Evolutionary conservation across 106 monocot genomes (phyloP).

Genomic region (Dendrobium officinale): DNA sequence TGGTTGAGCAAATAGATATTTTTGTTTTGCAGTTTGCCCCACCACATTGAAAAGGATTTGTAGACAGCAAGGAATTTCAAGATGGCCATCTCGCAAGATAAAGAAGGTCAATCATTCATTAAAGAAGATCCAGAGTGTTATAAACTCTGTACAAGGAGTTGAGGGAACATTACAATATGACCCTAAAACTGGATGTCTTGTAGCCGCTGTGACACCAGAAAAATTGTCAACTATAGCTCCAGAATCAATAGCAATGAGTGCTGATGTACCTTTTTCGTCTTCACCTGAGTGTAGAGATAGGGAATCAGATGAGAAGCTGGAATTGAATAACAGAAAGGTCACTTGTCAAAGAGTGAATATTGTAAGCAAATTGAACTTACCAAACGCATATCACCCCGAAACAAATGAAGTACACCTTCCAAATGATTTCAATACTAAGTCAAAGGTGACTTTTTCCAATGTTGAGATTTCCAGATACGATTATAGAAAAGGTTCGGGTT

Average conservation of each 20-base stretch:
- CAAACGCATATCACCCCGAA: background rate
- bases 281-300: background rate
- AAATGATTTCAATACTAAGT: background rate
- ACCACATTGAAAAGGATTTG: constrained; percentile 95
- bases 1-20: background rate
- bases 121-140: constrained; percentile 80
- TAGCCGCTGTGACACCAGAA: constrained; percentile 42
- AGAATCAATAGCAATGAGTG: too few species aligned
- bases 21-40: constrained; percentile 67
- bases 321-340: constrained; percentile 10
- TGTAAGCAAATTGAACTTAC: too few species aligned
- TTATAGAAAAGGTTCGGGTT: background rate
- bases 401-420: constrained; percentile 1
- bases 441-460: background rate
- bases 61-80: constrained; percentile 81
- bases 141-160: constrained; percentile 88
- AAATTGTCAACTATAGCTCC: background rate
- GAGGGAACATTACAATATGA: constrained; percentile 82
- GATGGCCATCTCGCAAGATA: constrained; percentile 99
- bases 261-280: constrained; percentile 17
- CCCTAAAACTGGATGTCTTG: constrained; percentile 64
- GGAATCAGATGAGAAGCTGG: constrained; percentile 23
- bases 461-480: background rate
- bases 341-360: background rate
- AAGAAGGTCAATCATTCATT: constrained; percentile 91